Evolutionary conservation across 495 filamentous ascomycete species (phyloP).

Genomic region (Aspergillus nanangensis): DNA sequence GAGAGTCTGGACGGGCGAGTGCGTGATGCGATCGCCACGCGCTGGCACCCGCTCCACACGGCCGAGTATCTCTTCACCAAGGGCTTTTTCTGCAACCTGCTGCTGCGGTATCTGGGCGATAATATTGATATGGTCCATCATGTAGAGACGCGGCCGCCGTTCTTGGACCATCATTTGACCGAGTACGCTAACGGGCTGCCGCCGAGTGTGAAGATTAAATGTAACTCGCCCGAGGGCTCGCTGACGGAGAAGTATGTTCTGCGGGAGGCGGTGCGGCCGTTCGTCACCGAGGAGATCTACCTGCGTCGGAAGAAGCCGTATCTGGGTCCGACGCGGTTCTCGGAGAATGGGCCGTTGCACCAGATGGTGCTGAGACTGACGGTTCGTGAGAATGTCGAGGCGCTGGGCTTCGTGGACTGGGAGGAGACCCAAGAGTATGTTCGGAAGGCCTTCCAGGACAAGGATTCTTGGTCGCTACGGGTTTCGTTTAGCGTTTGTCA

Average conservation of each 20-base stretch:
- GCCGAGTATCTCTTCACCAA: too few species aligned
- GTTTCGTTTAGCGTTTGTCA: background rate
- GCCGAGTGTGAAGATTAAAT: constrained; percentile 34
- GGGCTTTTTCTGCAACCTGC: too few species aligned
- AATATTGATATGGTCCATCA: constrained; percentile 45
- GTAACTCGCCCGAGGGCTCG: too few species aligned
- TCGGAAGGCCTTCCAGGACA: background rate
- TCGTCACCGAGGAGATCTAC: too few species aligned
- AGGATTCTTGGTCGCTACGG: background rate
- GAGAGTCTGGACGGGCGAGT: too few species aligned
- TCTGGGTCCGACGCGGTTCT: background rate
- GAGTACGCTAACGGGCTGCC: constrained; percentile 41
- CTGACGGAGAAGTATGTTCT: too few species aligned
- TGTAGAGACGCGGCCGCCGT: constrained; percentile 41
- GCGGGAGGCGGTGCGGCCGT: too few species aligned
- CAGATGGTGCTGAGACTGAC: too few species aligned
- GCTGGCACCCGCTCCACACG: too few species aligned
- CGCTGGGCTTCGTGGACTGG: background rate
- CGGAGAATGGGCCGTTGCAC: background rate
- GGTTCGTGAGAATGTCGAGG: too few species aligned
- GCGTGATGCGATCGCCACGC: too few species aligned
- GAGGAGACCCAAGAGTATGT: background rate
- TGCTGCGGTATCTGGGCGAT: constrained; percentile 33
- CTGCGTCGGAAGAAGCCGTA: background rate
- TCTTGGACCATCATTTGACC: constrained; percentile 42